Conservation (phyloP, 257 asterid species). For the Solanum phureja region DNA sequence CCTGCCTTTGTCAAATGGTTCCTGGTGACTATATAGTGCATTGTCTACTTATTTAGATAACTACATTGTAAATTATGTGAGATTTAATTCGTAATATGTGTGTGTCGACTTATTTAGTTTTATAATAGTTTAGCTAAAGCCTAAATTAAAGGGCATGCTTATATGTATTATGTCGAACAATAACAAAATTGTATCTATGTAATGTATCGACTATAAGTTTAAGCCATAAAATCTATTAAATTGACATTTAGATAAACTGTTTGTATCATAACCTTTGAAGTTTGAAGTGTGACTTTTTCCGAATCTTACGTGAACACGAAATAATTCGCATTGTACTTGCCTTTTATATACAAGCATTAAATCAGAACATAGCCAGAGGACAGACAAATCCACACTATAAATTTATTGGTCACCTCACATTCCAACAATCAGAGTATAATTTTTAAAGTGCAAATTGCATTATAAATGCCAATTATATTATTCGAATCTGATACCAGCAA, state of each 20-base stretch:
- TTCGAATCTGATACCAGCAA: constrained; percentile 5
- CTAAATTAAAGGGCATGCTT: no score
- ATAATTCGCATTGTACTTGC: not conserved
- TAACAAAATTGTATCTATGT: no score
- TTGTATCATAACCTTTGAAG: not conserved
- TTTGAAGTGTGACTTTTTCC: no score
- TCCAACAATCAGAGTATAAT: constrained; percentile 25
- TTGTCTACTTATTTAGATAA: no score
- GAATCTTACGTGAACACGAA: not conserved
- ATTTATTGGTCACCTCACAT: not conserved
- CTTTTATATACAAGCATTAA: not conserved
- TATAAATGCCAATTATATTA: not conserved
- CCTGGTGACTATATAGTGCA: not conserved
- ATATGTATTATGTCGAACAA: no score
- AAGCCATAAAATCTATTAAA: no score
- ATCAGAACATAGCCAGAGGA: not conserved
- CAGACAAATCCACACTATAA: constrained; percentile 14
- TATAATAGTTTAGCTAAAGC: no score
- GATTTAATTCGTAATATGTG: no score
- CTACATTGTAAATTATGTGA: no score
- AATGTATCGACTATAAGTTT: no score
- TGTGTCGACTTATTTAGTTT: no score
- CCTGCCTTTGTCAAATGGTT: not conserved
- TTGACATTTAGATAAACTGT: not conserved
- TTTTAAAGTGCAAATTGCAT: constrained; percentile 4